A percentile compares a stretch with the other conserved stretches of the same genome.
Conservation (phyloP, 2,329 filamentous ascomycete species). For the Chaetothyriales sp. region DNA sequence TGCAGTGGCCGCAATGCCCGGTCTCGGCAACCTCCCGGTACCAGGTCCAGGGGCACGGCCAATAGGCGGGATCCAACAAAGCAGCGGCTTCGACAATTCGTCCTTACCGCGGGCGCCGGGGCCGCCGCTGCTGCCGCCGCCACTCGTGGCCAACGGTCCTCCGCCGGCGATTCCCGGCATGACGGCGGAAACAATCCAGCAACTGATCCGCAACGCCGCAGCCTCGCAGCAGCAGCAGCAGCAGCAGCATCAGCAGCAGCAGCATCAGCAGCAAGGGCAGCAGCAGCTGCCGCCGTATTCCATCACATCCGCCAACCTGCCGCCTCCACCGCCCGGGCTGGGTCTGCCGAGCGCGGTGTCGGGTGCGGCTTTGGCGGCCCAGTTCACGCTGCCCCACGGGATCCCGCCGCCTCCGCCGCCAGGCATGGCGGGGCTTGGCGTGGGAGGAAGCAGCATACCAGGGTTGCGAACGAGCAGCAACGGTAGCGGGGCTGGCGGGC, state of each 20-base stretch:
- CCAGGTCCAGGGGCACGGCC: conserved; percentile 4
- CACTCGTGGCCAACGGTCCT: conserved; percentile 18
- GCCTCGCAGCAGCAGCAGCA: conserved; percentile 21
- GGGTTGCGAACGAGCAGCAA: conserved; percentile 13
- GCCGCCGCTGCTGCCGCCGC: conserved; percentile 4
- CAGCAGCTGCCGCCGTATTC: conserved; percentile 21
- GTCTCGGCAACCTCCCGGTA: conserved; percentile 1
- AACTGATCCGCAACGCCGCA: conserved; percentile 17
- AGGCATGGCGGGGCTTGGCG: conserved; percentile 26
- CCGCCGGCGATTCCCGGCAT: conserved; percentile 41
- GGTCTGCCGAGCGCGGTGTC: background rate
- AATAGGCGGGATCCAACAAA: conserved; percentile 1
- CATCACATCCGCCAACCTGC: conserved; percentile 28
- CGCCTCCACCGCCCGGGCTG: conserved; percentile 20
- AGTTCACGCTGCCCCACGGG: conserved; percentile 25
- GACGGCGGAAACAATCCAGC: conserved; percentile 27
- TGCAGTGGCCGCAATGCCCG: conserved; percentile 2
- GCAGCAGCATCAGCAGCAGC: no score
- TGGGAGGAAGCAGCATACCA: conserved; percentile 26
- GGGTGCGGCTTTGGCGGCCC: background rate
- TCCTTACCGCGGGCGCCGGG: no score
- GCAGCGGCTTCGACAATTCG: conserved; percentile 13
- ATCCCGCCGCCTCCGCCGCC: conserved; percentile 42
- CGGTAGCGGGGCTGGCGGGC: conserved; percentile 24
- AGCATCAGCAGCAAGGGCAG: conserved; percentile 21